A percentile compares a stretch with the other conserved stretches of the same genome.
Evolutionary conservation across 2,329 filamentous ascomycete species (phyloP).

Genomic region (Alternaria burnsii): DNA sequence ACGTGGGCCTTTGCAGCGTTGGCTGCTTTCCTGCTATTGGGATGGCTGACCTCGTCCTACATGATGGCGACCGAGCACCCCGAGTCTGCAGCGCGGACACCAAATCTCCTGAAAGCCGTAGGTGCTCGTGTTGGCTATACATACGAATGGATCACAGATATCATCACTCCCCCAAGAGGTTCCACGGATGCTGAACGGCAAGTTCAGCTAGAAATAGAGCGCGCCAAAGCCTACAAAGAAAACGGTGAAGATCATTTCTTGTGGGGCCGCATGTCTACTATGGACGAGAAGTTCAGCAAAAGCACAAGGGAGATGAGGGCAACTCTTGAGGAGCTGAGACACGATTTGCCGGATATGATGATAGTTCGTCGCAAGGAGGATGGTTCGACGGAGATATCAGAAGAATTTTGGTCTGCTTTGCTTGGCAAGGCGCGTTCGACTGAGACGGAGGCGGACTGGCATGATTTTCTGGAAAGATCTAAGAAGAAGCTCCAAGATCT

Average conservation of each 20-base stretch:
- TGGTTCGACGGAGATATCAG: conserved; percentile 64
- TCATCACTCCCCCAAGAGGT: conserved; percentile 28
- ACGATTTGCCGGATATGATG: conserved; percentile 63
- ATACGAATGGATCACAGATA: conserved; percentile 22
- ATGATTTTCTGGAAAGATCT: neutral
- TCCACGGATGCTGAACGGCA: neutral
- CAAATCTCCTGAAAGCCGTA: conserved; percentile 23
- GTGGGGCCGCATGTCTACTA: conserved; percentile 30
- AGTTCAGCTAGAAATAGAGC: neutral
- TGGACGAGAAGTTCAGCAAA: conserved; percentile 4
- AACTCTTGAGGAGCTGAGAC: conserved; percentile 27
- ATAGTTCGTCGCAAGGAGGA: conserved; percentile 62
- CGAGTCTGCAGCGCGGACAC: conserved; percentile 14
- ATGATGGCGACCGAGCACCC: conserved; percentile 10
- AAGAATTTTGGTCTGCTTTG: conserved; percentile 73
- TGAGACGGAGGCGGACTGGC: conserved; percentile 53
- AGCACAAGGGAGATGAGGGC: conserved; percentile 19
- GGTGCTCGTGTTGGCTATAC: conserved; percentile 25
- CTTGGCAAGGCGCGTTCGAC: conserved; percentile 63
- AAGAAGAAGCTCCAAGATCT: conserved; percentile 39
- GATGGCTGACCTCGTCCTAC: conserved; percentile 4
- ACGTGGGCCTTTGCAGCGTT: conserved; percentile 22
- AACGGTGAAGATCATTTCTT: conserved; percentile 23
- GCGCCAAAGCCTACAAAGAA: conserved; percentile 5
- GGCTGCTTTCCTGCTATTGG: conserved; percentile 7